Percentiles rank a stretch among this genome's conserved stretches.
Evolutionary conservation across 2,329 filamentous ascomycete genomes (phyloP).

Genomic region (Periconia sp.): DNA sequence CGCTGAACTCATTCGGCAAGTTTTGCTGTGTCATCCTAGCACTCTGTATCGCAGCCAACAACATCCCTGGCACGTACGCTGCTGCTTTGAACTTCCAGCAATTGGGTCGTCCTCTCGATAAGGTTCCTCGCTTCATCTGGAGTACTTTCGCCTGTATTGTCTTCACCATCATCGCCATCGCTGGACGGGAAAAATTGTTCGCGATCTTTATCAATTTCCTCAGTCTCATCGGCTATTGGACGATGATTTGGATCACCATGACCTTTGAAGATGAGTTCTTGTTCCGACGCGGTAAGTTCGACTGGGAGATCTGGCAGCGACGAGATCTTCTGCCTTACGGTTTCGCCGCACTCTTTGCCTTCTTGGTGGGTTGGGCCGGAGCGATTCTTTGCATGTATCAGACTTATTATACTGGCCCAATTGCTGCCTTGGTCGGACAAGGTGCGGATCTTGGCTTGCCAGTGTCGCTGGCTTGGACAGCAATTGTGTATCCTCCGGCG

Average conservation of each 20-base stretch:
- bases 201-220: constrained; percentile 68
- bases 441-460: constrained; percentile 61
- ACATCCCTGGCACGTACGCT: constrained; percentile 73
- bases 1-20: constrained; percentile 70
- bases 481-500: constrained; percentile 60
- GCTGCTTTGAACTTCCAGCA: constrained; percentile 70
- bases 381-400: constrained; percentile 32
- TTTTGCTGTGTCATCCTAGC: constrained; percentile 73
- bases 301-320: constrained; percentile 31
- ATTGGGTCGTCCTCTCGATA: constrained; percentile 62
- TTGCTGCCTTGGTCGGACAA: constrained; percentile 34
- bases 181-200: constrained; percentile 64
- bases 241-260: constrained; percentile 30
- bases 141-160: constrained; percentile 58
- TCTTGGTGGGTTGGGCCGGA: constrained; percentile 27
- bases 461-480: constrained; percentile 63
- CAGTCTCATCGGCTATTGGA: constrained; percentile 40
- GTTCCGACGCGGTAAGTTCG: constrained; percentile 23
- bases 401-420: constrained; percentile 27
- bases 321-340: constrained; percentile 26
- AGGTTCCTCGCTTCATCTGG: constrained; percentile 72
- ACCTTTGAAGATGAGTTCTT: constrained; percentile 28
- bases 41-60: constrained; percentile 71
- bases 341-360: constrained; percentile 26
- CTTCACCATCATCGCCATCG: constrained; percentile 70